Conservation (phyloP, 345 rosid species). For the Salix dunnii region DNA sequence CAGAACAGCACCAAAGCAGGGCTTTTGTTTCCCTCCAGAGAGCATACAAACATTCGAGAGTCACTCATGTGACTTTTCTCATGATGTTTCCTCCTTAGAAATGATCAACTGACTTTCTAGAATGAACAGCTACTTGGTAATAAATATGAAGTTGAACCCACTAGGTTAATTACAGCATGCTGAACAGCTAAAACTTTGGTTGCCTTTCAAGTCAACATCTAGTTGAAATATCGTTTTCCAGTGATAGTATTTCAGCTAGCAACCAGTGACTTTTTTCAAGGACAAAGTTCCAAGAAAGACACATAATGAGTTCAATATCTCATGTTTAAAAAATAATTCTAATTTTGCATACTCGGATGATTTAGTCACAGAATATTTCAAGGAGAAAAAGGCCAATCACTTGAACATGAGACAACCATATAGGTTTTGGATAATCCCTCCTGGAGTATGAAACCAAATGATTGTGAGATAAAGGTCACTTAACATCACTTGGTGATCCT, state of each 20-base stretch:
- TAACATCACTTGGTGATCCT: not conserved
- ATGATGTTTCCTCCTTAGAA: not conserved
- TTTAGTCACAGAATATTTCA: not conserved
- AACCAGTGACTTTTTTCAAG: not conserved
- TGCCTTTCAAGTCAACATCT: not conserved
- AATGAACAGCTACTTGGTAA: not conserved
- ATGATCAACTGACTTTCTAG: not conserved
- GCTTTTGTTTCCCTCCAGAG: not conserved
- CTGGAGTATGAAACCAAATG: not conserved
- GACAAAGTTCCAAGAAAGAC: not conserved
- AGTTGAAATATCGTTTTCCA: not conserved
- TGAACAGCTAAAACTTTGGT: not conserved
- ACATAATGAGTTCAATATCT: not conserved
- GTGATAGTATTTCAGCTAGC: not conserved
- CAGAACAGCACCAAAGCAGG: not conserved
- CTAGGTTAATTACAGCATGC: not conserved
- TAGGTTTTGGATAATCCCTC: not conserved
- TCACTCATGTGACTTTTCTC: not conserved
- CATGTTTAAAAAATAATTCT: too few relatives aligned
- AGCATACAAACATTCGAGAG: not conserved
- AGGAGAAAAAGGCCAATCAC: not conserved
- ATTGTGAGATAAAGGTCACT: not conserved
- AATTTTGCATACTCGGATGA: not conserved
- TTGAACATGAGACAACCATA: not conserved
- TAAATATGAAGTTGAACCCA: not conserved